Conservation (phyloP, 2,329 filamentous ascomycete species). For the Xylariaceae sp. region DNA sequence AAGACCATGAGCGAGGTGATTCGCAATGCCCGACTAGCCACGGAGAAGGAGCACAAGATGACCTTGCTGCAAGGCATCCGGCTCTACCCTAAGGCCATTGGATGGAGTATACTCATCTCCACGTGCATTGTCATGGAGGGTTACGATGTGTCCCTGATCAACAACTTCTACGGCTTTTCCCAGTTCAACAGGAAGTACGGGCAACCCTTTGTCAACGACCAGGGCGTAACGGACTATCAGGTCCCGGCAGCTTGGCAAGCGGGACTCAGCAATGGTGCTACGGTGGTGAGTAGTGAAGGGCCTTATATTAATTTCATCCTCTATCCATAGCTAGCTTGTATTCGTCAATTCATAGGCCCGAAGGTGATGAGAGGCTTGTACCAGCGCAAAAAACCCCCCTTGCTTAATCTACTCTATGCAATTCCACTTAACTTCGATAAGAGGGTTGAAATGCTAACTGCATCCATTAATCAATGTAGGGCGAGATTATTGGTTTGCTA, state of each 20-base stretch:
- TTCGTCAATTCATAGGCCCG: too few relatives aligned
- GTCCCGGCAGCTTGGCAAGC: conserved; percentile 68
- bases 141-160: conserved; percentile 81
- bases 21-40: conserved; percentile 55
- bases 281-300: conserved; percentile 38
- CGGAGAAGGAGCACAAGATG: conserved; percentile 71
- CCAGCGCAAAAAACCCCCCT: too few relatives aligned
- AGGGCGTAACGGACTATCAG: conserved; percentile 52
- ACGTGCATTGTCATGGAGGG: conserved; percentile 93
- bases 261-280: conserved; percentile 59
- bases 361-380: too few relatives aligned
- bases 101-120: conserved; percentile 85
- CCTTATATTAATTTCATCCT: too few relatives aligned
- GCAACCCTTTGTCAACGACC: conserved; percentile 44
- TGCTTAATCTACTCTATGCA: too few relatives aligned
- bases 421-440: neutral
- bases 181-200: conserved; percentile 66
- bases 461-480: conserved; percentile 38
- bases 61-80: conserved; percentile 76
- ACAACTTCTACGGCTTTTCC: conserved; percentile 74
- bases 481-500: conserved; percentile 70
- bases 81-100: conserved; percentile 85
- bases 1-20: conserved; percentile 45
- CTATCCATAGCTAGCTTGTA: too few relatives aligned
- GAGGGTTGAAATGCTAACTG: conserved; percentile 5